Percentiles rank a stretch among this genome's conserved stretches.
These are phyloP conservation scores for Mycena kentingensis DNA, from an alignment of 768 basidiomycete genomes.

Conservation along the genomic window DNA sequence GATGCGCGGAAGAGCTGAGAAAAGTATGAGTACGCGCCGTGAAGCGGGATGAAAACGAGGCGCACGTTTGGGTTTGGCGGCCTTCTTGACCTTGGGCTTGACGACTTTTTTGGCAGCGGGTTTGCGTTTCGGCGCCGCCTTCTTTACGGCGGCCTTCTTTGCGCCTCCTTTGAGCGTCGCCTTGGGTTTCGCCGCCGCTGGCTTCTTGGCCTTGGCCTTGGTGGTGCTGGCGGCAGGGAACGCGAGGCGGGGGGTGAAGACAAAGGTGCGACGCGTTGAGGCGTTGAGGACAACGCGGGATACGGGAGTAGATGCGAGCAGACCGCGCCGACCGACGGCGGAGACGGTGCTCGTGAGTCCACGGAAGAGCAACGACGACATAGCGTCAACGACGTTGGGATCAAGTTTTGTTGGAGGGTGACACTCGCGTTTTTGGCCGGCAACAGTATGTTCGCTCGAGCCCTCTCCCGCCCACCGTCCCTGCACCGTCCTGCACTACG, in stretches of 20 bases:
- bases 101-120: not conserved
- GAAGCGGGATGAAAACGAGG: not conserved
- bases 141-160: not conserved
- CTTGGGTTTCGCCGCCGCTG: not conserved
- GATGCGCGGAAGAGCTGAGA: not conserved
- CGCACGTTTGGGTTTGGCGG: not conserved
- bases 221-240: not conserved
- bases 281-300: not conserved
- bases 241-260: conserved; percentile 4
- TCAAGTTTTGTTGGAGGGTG: no score
- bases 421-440: no score
- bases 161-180: not conserved
- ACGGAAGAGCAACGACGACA: no score
- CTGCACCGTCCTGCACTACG: no score
- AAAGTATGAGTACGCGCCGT: not conserved
- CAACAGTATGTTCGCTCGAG: no score
- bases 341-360: no score
- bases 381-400: no score
- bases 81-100: not conserved
- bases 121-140: not conserved
- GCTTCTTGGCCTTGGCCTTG: not conserved
- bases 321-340: no score
- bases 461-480: no score
- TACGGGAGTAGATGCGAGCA: not conserved
- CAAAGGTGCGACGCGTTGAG: conserved; percentile 9